Percentiles rank a stretch among this genome's conserved stretches.
Conservation (phyloP, 2,329 filamentous ascomycete genomes). For the Exophiala sp. region DNA sequence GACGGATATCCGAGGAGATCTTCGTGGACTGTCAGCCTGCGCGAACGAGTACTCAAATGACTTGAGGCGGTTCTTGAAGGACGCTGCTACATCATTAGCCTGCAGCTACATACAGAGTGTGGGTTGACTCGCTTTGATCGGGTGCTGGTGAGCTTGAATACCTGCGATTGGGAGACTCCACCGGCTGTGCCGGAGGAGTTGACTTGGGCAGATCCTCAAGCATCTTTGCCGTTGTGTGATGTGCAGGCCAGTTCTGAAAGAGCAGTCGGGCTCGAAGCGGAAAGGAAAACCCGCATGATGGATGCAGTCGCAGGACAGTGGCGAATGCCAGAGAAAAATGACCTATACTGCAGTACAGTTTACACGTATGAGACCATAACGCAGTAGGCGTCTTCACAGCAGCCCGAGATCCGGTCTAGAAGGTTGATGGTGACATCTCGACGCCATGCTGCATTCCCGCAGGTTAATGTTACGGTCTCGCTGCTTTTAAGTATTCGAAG, state of each 20-base stretch:
- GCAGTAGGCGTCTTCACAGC: too few species aligned
- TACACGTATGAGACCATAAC: too few species aligned
- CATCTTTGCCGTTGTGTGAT: background rate
- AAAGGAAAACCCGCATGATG: background rate
- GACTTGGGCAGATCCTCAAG: too few species aligned
- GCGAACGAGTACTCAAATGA: slow-evolving; percentile 17
- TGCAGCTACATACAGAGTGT: background rate
- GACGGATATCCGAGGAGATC: slow-evolving; percentile 10
- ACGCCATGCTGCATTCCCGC: too few species aligned
- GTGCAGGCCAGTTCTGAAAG: too few species aligned
- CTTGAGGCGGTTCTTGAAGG: slow-evolving; percentile 19
- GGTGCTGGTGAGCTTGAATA: background rate
- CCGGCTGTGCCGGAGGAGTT: background rate
- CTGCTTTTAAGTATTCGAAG: too few species aligned
- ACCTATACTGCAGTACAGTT: too few species aligned
- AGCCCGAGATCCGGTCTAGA: too few species aligned
- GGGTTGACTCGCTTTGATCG: background rate
- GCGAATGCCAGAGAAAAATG: too few species aligned
- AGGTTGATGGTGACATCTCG: too few species aligned
- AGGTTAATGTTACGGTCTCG: too few species aligned
- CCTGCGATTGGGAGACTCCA: background rate
- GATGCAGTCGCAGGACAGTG: too few species aligned
- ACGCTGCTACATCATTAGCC: background rate
- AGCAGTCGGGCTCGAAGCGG: background rate
- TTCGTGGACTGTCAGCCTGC: slow-evolving; percentile 1